Conservation (phyloP, 805 yeast species). For the Sungouiozyma ichnusensis region DNA sequence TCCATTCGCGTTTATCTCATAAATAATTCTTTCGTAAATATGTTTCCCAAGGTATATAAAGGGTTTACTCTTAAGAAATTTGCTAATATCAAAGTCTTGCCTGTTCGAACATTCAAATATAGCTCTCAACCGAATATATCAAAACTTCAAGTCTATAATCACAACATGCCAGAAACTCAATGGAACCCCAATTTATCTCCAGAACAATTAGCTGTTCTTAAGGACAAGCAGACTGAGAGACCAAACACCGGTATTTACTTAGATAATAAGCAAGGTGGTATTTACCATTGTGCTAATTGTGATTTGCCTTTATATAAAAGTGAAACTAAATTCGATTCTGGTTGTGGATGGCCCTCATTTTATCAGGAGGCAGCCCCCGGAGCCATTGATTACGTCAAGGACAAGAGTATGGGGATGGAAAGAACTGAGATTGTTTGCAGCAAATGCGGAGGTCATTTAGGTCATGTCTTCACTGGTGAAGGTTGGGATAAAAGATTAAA, state of each 20-base stretch:
- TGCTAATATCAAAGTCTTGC: too few species aligned
- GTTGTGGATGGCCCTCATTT: constrained; percentile 98
- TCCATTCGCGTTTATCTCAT: too few species aligned
- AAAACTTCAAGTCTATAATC: too few species aligned
- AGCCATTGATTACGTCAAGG: constrained; percentile 51
- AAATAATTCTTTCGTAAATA: too few species aligned
- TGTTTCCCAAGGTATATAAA: too few species aligned
- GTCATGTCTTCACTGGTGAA: constrained; percentile 91
- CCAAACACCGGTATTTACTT: constrained; percentile 32
- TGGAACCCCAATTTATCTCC: constrained; percentile 77
- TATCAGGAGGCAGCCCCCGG: constrained; percentile 75
- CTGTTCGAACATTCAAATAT: too few species aligned
- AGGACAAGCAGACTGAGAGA: constrained; percentile 46
- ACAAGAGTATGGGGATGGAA: constrained; percentile 60
- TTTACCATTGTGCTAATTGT: constrained; percentile 83
- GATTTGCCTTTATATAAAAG: constrained; percentile 68
- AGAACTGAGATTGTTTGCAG: constrained; percentile 86
- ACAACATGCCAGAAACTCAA: constrained; percentile 32
- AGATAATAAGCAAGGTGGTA: constrained; percentile 38
- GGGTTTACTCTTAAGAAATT: too few species aligned
- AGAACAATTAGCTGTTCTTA: constrained; percentile 65
- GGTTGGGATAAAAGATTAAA: constrained; percentile 48
- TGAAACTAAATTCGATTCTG: constrained; percentile 72
- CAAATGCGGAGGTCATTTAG: constrained; percentile 87
- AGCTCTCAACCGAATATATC: too few species aligned